phyloP scores from a whole-genome alignment of 2,329 filamentous ascomycete genomes.

The Xylariaceae sp. region DNA sequence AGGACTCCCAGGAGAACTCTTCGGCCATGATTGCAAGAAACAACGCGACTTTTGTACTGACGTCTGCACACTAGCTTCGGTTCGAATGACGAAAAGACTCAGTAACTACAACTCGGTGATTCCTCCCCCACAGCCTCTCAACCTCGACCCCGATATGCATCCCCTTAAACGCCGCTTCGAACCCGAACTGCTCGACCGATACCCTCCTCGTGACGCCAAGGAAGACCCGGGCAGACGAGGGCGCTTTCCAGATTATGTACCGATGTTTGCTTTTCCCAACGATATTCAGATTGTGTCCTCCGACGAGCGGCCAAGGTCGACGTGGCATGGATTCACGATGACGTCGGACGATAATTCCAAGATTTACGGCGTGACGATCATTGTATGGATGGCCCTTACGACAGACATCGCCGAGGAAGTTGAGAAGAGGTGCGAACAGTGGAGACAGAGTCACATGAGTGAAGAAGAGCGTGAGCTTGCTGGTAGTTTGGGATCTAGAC shows the following conservation, averaged over 20 bases:
- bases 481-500: conserved; percentile 79
- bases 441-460: conserved; percentile 82
- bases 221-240: conserved; percentile 77
- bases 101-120: conserved; percentile 99
- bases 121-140: conserved; percentile 83
- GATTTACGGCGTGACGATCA: conserved; percentile 84
- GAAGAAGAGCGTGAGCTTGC: conserved; percentile 87
- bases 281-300: conserved; percentile 96
- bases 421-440: conserved; percentile 75
- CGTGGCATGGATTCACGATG: conserved; percentile 99
- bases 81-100: conserved; percentile 77
- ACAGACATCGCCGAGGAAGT: conserved; percentile 76
- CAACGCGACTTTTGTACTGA: conserved; percentile 28
- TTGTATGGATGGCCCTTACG: conserved; percentile 86
- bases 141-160: conserved; percentile 88
- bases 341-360: conserved; percentile 88
- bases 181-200: conserved; percentile 90
- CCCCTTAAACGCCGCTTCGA: conserved; percentile 91
- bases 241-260: conserved; percentile 92
- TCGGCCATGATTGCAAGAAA: conserved; percentile 24
- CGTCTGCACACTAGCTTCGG: conserved; percentile 42
- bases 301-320: conserved; percentile 88
- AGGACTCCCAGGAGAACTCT: conserved; percentile 20
- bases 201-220: conserved; percentile 74
- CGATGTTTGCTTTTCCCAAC: conserved; percentile 99